phyloP scores from a whole-genome alignment of 768 basidiomycete genomes.

The Tylopilus sp. region DNA sequence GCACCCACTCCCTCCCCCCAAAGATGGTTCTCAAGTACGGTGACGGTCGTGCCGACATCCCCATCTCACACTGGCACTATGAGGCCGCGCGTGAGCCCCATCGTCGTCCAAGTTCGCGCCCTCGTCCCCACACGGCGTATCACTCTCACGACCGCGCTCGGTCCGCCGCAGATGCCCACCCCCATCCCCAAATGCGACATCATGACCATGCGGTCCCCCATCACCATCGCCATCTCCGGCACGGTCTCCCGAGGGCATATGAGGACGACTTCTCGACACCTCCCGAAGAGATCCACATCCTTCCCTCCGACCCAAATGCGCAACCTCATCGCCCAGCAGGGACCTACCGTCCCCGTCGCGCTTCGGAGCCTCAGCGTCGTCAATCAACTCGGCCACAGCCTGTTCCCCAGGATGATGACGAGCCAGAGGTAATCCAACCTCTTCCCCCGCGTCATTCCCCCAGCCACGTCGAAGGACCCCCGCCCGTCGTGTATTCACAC shows the following conservation, averaged over 20 bases:
- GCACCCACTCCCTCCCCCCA: conserved; percentile 53
- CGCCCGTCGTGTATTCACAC: conserved; percentile 35
- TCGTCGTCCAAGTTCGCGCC: conserved; percentile 21
- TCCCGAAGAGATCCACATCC: conserved; percentile 62
- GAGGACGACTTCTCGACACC: conserved; percentile 24
- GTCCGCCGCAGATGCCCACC: conserved; percentile 32
- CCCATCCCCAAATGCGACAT: conserved; percentile 30
- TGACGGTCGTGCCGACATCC: conserved; percentile 61
- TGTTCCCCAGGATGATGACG: conserved; percentile 13
- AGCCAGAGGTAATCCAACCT: conserved; percentile 33
- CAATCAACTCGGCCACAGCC: conserved; percentile 19
- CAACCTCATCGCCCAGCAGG: conserved; percentile 31
- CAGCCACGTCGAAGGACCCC: conserved; percentile 19
- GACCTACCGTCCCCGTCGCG: conserved; percentile 30
- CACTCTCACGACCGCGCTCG: conserved; percentile 37
- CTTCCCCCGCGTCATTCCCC: conserved; percentile 31
- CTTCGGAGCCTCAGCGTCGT: conserved; percentile 28
- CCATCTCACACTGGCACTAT: conserved; percentile 49
- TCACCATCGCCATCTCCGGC: conserved; percentile 9
- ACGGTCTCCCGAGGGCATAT: conserved; percentile 18
- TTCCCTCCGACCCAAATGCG: conserved; percentile 47
- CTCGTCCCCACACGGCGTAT: conserved; percentile 29
- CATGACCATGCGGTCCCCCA: conserved; percentile 18
- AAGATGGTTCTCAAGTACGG: conserved; percentile 68
- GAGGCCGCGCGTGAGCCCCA: conserved; percentile 19